Conservation (phyloP, 768 basidiomycete genomes). For the Austroboletus festivus region DNA sequence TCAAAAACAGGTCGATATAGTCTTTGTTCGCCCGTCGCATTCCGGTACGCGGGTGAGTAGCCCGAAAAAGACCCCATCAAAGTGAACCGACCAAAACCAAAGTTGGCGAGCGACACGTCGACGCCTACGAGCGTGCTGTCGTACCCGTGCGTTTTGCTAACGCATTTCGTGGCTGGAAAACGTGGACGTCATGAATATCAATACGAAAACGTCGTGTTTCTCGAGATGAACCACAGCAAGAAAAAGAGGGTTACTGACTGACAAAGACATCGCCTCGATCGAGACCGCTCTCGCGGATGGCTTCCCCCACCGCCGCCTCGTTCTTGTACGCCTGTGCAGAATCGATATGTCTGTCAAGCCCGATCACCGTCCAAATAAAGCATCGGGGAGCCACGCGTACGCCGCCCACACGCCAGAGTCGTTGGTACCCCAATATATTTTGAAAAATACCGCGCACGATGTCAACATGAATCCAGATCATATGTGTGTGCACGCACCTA, state of each 20-base stretch:
- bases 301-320: slow-evolving; percentile 59
- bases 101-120: slow-evolving; percentile 55
- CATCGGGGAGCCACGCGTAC: too few relatives aligned
- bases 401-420: too few relatives aligned
- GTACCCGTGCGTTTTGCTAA: slow-evolving; percentile 58
- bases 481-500: slow-evolving; percentile 32
- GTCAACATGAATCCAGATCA: neutral
- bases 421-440: too few relatives aligned
- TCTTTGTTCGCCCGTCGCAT: slow-evolving; percentile 30
- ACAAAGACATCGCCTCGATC: slow-evolving; percentile 63
- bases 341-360: slow-evolving; percentile 79
- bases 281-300: slow-evolving; percentile 54
- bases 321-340: slow-evolving; percentile 69
- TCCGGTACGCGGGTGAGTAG: slow-evolving; percentile 1
- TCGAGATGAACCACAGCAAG: neutral
- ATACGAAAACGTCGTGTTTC: neutral
- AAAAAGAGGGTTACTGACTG: slow-evolving; percentile 37
- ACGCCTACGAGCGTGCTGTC: slow-evolving; percentile 56
- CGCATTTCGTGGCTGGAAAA: slow-evolving; percentile 60
- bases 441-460: neutral
- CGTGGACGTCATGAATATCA: neutral
- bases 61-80: neutral
- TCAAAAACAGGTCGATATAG: slow-evolving; percentile 73
- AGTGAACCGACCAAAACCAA: slow-evolving; percentile 51
- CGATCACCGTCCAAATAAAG: too few relatives aligned